Conservation (phyloP, 441 rosid genomes). For the Gossypium armourianum region DNA sequence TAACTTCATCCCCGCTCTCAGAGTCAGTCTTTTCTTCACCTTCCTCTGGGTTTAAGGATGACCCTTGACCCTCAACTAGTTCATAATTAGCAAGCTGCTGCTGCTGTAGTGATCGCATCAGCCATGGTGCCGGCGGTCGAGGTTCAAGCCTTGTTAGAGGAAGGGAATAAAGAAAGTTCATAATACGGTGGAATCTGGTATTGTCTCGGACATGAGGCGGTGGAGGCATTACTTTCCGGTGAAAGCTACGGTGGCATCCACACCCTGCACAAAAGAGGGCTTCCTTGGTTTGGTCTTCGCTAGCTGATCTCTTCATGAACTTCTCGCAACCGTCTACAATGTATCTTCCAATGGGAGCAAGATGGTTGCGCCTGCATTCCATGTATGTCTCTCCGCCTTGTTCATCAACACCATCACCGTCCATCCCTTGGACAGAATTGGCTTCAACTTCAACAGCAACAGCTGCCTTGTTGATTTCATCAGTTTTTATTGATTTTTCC, state of each 20-base stretch:
- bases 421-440: not conserved
- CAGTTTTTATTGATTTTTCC: not conserved
- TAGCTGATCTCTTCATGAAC: not conserved
- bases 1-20: not conserved
- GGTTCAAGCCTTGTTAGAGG: not conserved
- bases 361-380: conserved; percentile 1
- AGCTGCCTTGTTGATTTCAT: not conserved
- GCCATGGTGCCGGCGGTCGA: not conserved
- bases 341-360: not conserved
- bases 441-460: not conserved
- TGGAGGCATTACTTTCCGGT: not conserved
- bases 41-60: not conserved
- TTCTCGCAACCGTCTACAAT: not conserved
- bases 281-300: not conserved
- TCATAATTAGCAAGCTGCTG: not conserved
- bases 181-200: not conserved
- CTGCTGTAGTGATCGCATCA: not conserved
- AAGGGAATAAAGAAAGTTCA: not conserved
- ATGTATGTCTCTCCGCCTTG: not conserved
- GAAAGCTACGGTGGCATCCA: not conserved
- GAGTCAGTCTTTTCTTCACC: not conserved
- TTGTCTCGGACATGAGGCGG: not conserved
- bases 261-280: not conserved
- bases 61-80: conserved; percentile 1
- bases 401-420: not conserved